Percentiles rank a stretch among this genome's conserved stretches.
phyloP scores from a whole-genome alignment of 164 flowering plant genomes.

The Umbellularia californica region DNA sequence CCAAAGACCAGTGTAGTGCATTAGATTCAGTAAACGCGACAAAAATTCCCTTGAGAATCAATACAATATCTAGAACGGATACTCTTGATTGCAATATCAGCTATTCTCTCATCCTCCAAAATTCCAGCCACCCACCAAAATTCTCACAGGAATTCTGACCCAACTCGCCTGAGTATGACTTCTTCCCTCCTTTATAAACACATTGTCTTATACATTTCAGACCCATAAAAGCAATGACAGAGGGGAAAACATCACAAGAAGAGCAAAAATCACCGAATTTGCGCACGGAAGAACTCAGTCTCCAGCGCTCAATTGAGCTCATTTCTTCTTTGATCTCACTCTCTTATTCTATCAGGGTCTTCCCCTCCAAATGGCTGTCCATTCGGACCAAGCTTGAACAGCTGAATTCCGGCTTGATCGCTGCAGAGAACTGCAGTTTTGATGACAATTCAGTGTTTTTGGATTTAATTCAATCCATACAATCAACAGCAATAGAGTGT shows the following conservation, averaged over 20 bases:
- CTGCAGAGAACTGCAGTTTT: conserved; percentile 41
- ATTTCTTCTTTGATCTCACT: conserved; percentile 49
- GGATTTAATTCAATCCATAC: conserved; percentile 21
- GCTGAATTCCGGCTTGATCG: conserved; percentile 46
- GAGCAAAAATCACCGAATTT: conserved; percentile 3
- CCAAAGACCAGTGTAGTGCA: conserved; percentile 23
- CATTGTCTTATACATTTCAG: neutral
- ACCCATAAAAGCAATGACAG: conserved; percentile 31
- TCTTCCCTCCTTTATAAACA: neutral
- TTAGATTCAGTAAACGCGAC: neutral
- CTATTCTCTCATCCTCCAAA: conserved; percentile 4
- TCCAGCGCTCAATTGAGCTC: conserved; percentile 36
- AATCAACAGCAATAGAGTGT: conserved; percentile 40
- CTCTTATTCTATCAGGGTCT: conserved; percentile 55
- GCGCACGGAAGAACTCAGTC: conserved; percentile 15
- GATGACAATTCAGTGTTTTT: conserved; percentile 20
- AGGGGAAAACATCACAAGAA: conserved; percentile 17
- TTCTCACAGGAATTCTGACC: conserved; percentile 2
- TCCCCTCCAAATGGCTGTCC: conserved; percentile 68
- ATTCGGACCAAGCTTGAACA: conserved; percentile 70
- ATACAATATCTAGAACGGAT: neutral
- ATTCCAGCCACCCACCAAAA: neutral
- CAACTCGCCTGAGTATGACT: conserved; percentile 21
- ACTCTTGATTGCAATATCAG: neutral
- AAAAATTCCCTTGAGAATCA: neutral